Evolutionary conservation across 2,329 filamentous ascomycete genomes (phyloP).

Genomic region (Xylariaceae sp.): DNA sequence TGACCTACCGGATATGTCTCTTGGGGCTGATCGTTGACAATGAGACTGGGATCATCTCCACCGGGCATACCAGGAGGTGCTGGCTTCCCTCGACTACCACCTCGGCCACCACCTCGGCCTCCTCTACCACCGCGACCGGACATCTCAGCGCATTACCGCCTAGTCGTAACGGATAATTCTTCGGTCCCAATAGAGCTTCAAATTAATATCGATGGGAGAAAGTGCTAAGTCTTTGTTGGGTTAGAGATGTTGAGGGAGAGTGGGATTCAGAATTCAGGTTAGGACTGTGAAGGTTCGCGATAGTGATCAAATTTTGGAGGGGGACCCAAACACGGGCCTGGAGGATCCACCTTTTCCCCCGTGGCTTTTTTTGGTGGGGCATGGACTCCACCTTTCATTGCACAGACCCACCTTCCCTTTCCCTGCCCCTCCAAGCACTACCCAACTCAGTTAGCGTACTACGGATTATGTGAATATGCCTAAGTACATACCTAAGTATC

Average conservation of each 20-base stretch:
- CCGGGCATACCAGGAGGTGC: conserved; percentile 44
- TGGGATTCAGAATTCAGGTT: too few relatives aligned
- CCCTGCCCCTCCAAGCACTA: too few relatives aligned
- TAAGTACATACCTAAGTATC: background rate
- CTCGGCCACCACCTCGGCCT: conserved; percentile 44
- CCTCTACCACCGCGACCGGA: conserved; percentile 50
- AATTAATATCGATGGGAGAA: background rate
- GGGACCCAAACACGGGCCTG: background rate
- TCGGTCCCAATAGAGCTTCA: background rate
- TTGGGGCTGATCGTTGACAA: conserved; percentile 48
- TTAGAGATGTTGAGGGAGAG: too few relatives aligned
- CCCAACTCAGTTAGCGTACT: too few relatives aligned
- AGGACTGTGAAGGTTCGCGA: background rate
- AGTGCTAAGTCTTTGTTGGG: too few relatives aligned
- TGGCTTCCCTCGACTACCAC: conserved; percentile 37
- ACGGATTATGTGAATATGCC: too few relatives aligned
- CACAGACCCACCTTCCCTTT: too few relatives aligned
- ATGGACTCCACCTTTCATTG: too few relatives aligned
- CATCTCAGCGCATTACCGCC: conserved; percentile 33
- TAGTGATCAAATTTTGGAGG: background rate
- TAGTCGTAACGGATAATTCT: background rate
- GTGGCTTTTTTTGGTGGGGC: background rate
- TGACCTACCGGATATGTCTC: conserved; percentile 52
- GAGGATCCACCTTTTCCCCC: too few relatives aligned
- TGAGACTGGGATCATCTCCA: conserved; percentile 47